Conservation (phyloP, 2,329 filamentous ascomycete species). For the Monosporascus cannonballus region DNA sequence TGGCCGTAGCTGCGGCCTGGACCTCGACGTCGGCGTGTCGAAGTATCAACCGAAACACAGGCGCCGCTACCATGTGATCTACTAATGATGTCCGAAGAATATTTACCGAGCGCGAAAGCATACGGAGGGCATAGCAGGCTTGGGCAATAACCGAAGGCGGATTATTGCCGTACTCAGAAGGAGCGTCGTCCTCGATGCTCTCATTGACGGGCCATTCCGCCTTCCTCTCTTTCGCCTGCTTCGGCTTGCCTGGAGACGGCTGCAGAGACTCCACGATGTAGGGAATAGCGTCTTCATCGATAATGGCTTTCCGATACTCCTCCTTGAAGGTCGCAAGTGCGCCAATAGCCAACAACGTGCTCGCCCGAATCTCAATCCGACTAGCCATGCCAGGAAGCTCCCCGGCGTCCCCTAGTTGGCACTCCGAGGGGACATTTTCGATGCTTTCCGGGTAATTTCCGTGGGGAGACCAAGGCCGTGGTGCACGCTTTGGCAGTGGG, state of each 20-base stretch:
- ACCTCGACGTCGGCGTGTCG: slow-evolving; percentile 71
- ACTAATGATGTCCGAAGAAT: slow-evolving; percentile 81
- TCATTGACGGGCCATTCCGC: slow-evolving; percentile 26
- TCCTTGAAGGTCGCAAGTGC: slow-evolving; percentile 77
- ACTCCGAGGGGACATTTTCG: slow-evolving; percentile 28
- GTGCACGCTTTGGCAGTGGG: slow-evolving; percentile 25
- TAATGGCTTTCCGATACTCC: slow-evolving; percentile 73
- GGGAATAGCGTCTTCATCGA: slow-evolving; percentile 72
- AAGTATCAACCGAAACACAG: slow-evolving; percentile 64
- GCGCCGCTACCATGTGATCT: slow-evolving; percentile 74
- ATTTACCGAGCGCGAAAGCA: slow-evolving; percentile 78
- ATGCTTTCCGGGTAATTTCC: slow-evolving; percentile 24
- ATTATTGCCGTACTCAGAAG: slow-evolving; percentile 61
- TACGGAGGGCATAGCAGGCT: slow-evolving; percentile 74
- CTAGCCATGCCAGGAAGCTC: slow-evolving; percentile 57
- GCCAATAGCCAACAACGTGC: slow-evolving; percentile 71
- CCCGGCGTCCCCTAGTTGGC: slow-evolving; percentile 54
- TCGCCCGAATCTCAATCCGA: slow-evolving; percentile 70
- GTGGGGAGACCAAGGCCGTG: slow-evolving; percentile 31
- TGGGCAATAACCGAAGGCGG: slow-evolving; percentile 73
- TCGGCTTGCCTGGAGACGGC: slow-evolving; percentile 47
- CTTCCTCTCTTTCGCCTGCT: slow-evolving; percentile 33
- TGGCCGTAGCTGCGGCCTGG: slow-evolving; percentile 77
- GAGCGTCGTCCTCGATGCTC: slow-evolving; percentile 20
- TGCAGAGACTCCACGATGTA: slow-evolving; percentile 78